A percentile compares a stretch with the other conserved stretches of the same genome.
phyloP scores from a whole-genome alignment of 2,329 filamentous ascomycete genomes.

The Ceratocystis colombiana region DNA sequence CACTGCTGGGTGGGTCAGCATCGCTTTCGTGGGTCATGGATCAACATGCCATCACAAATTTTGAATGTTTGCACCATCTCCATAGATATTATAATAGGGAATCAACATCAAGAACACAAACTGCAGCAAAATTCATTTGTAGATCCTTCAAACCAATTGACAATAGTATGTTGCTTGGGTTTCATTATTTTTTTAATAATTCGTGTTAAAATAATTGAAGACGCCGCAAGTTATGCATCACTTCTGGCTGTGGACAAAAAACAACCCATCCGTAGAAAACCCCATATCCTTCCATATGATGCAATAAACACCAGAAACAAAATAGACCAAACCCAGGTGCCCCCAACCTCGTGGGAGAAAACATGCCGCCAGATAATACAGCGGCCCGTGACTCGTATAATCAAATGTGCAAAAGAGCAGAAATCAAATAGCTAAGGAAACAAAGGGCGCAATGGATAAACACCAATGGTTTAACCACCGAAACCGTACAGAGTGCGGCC shows the following conservation, averaged over 20 bases:
- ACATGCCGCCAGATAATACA: conserved; percentile 22
- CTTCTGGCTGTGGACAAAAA: conserved; percentile 25
- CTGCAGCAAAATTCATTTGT: too few species aligned
- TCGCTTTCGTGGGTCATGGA: too few species aligned
- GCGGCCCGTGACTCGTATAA: conserved; percentile 28
- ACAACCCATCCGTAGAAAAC: conserved; percentile 31
- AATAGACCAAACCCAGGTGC: conserved; percentile 33
- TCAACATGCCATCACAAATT: too few species aligned
- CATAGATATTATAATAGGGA: too few species aligned
- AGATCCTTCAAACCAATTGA: too few species aligned
- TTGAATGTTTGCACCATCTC: too few species aligned
- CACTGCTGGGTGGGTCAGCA: too few species aligned
- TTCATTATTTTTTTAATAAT: conserved; percentile 3
- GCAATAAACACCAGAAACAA: conserved; percentile 38
- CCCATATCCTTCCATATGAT: conserved; percentile 36
- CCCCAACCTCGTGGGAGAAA: conserved; percentile 24
- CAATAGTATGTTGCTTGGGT: too few species aligned
- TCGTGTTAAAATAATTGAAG: conserved; percentile 19
- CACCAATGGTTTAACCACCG: conserved; percentile 56
- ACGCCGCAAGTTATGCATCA: conserved; percentile 24
- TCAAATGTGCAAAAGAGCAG: conserved; percentile 24
- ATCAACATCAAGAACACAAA: too few species aligned
- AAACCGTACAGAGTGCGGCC: conserved; percentile 77
- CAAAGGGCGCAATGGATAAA: conserved; percentile 24
- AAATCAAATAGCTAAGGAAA: conserved; percentile 20